These are phyloP conservation scores for Ascomycota sp. DNA, from an alignment of 2,329 filamentous ascomycete genomes.

Conservation along the genomic window DNA sequence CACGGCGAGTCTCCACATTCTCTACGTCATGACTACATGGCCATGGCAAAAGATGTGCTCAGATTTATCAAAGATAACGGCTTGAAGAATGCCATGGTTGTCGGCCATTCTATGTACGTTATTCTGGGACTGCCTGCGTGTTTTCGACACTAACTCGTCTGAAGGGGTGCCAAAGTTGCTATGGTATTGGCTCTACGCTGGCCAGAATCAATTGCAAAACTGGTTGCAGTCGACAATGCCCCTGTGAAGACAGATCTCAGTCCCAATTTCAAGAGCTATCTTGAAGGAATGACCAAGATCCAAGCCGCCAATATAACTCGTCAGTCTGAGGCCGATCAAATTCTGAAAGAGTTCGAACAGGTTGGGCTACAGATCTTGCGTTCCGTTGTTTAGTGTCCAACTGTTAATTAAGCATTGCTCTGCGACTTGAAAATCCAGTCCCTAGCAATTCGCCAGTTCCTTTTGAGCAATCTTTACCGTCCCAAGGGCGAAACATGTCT, in stretches of 20 bases:
- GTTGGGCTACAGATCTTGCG: slow-evolving; percentile 13
- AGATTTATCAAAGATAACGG: slow-evolving; percentile 55
- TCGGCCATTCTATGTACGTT: slow-evolving; percentile 78
- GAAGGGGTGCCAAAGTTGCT: slow-evolving; percentile 77
- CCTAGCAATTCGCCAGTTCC: slow-evolving; percentile 67
- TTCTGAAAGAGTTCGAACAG: slow-evolving; percentile 54
- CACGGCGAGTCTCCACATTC: slow-evolving; percentile 79
- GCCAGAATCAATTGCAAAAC: slow-evolving; percentile 43
- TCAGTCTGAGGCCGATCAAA: slow-evolving; percentile 60
- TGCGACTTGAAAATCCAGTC: slow-evolving; percentile 15
- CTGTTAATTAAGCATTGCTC: background rate
- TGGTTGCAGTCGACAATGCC: slow-evolving; percentile 82
- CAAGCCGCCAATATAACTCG: slow-evolving; percentile 46
- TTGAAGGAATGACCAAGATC: slow-evolving; percentile 68
- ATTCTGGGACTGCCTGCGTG: background rate
- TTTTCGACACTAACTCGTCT: background rate
- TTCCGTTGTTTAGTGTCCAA: background rate
- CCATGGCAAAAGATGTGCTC: slow-evolving; percentile 68
- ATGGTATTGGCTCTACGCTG: slow-evolving; percentile 66
- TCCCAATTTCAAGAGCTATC: slow-evolving; percentile 58
- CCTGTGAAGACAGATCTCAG: slow-evolving; percentile 62
- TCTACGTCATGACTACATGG: slow-evolving; percentile 53
- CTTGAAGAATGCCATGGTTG: slow-evolving; percentile 52
- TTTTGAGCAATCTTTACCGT: slow-evolving; percentile 66
- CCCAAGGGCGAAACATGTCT: slow-evolving; percentile 28